These are phyloP conservation scores for Phytopythium cucurbitacearum DNA, from an alignment of 352 stramenopile genomes.

Conservation along the genomic window DNA sequence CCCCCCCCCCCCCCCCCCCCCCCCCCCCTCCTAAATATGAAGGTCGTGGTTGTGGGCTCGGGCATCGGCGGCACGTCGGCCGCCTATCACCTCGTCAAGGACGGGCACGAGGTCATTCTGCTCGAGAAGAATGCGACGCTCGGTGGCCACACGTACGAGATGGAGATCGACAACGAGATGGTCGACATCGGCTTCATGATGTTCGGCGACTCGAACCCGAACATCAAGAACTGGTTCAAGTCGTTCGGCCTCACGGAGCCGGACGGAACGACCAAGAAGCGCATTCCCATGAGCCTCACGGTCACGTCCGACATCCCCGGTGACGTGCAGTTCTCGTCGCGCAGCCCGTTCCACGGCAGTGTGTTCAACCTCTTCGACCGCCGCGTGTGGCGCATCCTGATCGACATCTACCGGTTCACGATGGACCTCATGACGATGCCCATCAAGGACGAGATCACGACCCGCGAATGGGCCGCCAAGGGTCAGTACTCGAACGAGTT, in stretches of 20 bases:
- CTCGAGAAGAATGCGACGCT: conserved; percentile 80
- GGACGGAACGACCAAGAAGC: conserved; percentile 83
- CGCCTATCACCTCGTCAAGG: conserved; percentile 80
- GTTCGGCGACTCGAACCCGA: conserved; percentile 88
- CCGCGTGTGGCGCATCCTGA: conserved; percentile 80
- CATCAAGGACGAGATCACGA: conserved; percentile 69
- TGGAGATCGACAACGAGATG: conserved; percentile 83
- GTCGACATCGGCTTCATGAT: conserved; percentile 90
- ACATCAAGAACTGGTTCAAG: conserved; percentile 90
- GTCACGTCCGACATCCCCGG: conserved; percentile 77
- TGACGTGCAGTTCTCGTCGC: conserved; percentile 86
- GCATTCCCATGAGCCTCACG: conserved; percentile 85
- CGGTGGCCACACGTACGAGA: conserved; percentile 81
- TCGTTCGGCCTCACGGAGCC: conserved; percentile 78
- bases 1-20: not conserved
- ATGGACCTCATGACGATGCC: conserved; percentile 85
- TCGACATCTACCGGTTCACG: conserved; percentile 86
- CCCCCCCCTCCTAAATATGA: conserved; percentile 35
- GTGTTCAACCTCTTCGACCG: conserved; percentile 65
- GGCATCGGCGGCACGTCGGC: conserved; percentile 81
- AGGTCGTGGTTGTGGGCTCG: conserved; percentile 80
- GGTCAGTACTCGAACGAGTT: conserved; percentile 79
- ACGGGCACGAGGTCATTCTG: conserved; percentile 78
- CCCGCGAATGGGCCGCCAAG: conserved; percentile 65
- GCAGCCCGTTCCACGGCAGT: conserved; percentile 61